Evolutionary conservation across 768 basidiomycete genomes (phyloP).

Genomic region (Rhodotorula toruloides): DNA sequence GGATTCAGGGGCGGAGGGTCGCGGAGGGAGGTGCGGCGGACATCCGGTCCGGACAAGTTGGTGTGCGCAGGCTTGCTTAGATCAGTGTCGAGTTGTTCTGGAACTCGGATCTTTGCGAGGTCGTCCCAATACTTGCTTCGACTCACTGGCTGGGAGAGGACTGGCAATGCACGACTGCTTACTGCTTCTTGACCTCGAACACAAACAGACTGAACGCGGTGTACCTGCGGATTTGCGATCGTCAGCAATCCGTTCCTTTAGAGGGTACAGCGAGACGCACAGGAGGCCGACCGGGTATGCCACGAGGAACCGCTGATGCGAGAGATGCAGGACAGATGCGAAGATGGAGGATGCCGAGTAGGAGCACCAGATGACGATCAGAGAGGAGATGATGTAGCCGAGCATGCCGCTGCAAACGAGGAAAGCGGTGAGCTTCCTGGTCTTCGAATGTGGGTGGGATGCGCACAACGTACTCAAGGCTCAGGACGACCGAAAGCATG

Average conservation of each 20-base stretch:
- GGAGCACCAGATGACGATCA: constrained; percentile 94
- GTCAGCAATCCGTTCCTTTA: not conserved
- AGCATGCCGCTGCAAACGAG: constrained; percentile 60
- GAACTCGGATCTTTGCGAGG: not conserved
- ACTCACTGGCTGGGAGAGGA: no score
- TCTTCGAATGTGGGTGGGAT: not conserved
- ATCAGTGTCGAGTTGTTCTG: not conserved
- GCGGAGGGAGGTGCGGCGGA: constrained; percentile 39
- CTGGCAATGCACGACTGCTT: no score
- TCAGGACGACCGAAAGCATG: constrained; percentile 75
- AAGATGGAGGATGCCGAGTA: constrained; percentile 94
- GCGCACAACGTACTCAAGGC: constrained; percentile 67
- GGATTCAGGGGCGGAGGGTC: constrained; percentile 23
- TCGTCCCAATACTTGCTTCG: no score
- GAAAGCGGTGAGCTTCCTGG: not conserved
- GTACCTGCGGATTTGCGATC: not conserved
- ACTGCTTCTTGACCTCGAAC: constrained; percentile 25
- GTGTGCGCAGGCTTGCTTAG: constrained; percentile 32
- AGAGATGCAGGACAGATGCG: constrained; percentile 89
- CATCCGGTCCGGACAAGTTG: constrained; percentile 26
- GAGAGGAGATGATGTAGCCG: constrained; percentile 73
- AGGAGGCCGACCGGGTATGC: constrained; percentile 92
- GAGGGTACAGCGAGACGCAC: not conserved
- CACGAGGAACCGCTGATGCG: constrained; percentile 86
- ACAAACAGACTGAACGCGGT: constrained; percentile 27